These are phyloP conservation scores for Picochlorum sp. DNA, from an alignment of 139 green algal genomes.

Conservation along the genomic window DNA sequence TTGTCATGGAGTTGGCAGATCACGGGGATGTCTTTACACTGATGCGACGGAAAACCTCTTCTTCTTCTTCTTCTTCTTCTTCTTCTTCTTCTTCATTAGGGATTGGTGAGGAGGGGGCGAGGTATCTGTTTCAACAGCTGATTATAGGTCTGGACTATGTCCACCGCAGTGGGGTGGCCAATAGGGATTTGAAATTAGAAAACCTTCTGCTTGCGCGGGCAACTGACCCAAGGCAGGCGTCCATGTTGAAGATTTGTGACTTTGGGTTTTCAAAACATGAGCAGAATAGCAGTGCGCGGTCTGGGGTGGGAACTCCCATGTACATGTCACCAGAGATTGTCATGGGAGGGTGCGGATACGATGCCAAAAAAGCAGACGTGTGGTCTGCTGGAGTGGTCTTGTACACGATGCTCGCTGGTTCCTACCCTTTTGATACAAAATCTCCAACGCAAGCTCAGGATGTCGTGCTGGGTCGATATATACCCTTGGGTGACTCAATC, in stretches of 20 bases:
- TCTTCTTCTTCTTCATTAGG: conserved; percentile 15
- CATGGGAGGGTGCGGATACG: conserved; percentile 32
- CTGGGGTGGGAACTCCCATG: conserved; percentile 49
- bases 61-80: conserved; percentile 1
- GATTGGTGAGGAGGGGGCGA: conserved; percentile 31
- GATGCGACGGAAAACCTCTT: no score
- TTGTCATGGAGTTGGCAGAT: conserved; percentile 54
- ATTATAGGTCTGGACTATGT: conserved; percentile 49
- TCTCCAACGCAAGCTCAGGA: conserved; percentile 19
- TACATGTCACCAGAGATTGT: conserved; percentile 78
- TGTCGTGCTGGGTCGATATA: conserved; percentile 19
- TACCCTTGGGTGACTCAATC: background rate
- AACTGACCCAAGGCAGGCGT: conserved; percentile 8
- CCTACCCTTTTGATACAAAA: conserved; percentile 77
- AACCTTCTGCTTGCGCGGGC: conserved; percentile 49
- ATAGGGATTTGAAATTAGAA: conserved; percentile 56
- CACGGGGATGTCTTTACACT: conserved; percentile 53
- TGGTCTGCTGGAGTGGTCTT: conserved; percentile 73
- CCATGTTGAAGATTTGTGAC: conserved; percentile 57
- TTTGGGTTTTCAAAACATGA: conserved; percentile 66
- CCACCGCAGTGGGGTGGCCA: conserved; percentile 44
- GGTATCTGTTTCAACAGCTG: conserved; percentile 58
- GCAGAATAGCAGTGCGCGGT: conserved; percentile 39
- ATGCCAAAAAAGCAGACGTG: conserved; percentile 60
- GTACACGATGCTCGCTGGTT: conserved; percentile 62